phyloP scores from a whole-genome alignment of 2,329 filamentous ascomycete species.

The Aspergillus transmontanensis region DNA sequence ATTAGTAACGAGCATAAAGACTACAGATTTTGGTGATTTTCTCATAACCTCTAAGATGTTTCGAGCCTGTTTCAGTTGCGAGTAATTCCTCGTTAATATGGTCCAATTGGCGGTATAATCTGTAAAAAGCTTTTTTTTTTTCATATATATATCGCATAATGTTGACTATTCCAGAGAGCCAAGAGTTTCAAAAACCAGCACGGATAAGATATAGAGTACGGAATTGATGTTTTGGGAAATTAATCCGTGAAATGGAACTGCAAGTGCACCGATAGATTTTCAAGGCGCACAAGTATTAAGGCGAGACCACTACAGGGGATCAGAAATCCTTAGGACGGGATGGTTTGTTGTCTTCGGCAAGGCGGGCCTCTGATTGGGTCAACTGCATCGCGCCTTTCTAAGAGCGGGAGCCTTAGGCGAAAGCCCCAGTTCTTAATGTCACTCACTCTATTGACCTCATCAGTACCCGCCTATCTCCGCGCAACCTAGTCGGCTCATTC shows the following conservation, averaged over 20 bases:
- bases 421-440: constrained; percentile 17
- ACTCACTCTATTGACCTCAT: constrained; percentile 9
- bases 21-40: not conserved
- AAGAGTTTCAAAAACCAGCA: not conserved
- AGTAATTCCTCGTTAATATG: not conserved
- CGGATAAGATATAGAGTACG: not conserved
- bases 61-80: not conserved
- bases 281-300: not conserved
- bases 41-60: not conserved
- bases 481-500: not conserved
- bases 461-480: not conserved
- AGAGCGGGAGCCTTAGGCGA: constrained; percentile 43
- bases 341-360: constrained; percentile 34
- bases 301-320: not conserved
- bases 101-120: not conserved
- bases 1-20: not conserved
- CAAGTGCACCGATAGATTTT: not conserved
- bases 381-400: constrained; percentile 35
- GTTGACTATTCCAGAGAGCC: not conserved
- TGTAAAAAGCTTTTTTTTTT: not conserved
- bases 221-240: not conserved
- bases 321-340: not conserved
- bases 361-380: constrained; percentile 36
- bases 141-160: not conserved
- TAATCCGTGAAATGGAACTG: not conserved